Evolutionary conservation across 2,329 filamentous ascomycete genomes (phyloP), one percentile per base, ranked within the genome.

Genomic region (Parastagonospora avenae): DNA sequence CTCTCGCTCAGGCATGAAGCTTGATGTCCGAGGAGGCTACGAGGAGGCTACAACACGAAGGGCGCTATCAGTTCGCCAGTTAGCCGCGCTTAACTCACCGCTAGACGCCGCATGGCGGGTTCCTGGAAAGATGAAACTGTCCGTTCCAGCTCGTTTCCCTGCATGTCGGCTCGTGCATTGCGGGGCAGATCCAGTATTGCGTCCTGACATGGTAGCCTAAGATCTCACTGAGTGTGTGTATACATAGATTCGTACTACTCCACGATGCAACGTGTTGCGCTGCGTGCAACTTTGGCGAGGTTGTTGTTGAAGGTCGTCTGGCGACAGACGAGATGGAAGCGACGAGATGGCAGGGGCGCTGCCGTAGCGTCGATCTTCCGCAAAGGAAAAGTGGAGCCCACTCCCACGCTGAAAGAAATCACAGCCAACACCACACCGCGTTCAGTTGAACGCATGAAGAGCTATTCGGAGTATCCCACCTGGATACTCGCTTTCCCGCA

Each of bases 1-100:
- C 44, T 24, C 44, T n/a, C 24, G 15, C 42, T 10, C 57, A 44
- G 48, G 57, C 51, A 60, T 55, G 27, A 55, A 53, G 49, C 43
- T 32, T 14, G 42, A 27, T 33, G 43, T 24, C 19, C 12, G 36
- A 15, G 14, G 33, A 12, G 14, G 12, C 14, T 36, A 31, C 19
- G 37, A 15, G 14, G 24, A 12, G 14, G 12, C 14, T 36, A 31
- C 19, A 42, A 36, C 24, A 33, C 24, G 42, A 30, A n/a, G 11
- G 44, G 8, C 15, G 12, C 28, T 16, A 30, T 36, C 27, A 19
- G 9, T 47, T 19, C 28, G 41, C 27, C 36, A 44, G 36, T 43
- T 49, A 24, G 15, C 41, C 28, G 19, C 43, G 33, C 38, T 37
- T 16, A 39, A 39, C 37, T 46, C 50, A 46, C 40, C 50, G 46